phyloP scores from a whole-genome alignment of 2,329 filamentous ascomycete genomes.

The Cladophialophora bantiana region DNA sequence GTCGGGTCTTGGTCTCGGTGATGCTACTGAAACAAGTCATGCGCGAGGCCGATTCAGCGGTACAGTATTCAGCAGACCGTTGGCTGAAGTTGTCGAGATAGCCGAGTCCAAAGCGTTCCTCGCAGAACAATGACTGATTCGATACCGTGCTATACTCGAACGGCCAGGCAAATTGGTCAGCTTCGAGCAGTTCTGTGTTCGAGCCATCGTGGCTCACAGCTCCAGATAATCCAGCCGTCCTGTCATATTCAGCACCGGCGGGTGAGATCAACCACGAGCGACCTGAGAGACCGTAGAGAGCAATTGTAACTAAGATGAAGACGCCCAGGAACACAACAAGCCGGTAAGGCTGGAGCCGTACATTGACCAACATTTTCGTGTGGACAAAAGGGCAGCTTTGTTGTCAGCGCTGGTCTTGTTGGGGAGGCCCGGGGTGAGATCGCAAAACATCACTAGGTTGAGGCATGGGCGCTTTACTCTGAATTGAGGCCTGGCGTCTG shows the following conservation, averaged over 20 bases:
- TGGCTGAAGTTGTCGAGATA: neutral
- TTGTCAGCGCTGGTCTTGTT: neutral
- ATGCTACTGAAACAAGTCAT: conserved; percentile 2
- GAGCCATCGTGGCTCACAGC: neutral
- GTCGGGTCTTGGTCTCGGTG: conserved; percentile 1
- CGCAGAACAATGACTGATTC: neutral
- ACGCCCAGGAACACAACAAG: neutral
- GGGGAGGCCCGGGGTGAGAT: neutral
- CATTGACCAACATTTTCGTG: neutral
- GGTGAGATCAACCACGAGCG: neutral
- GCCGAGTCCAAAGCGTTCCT: neutral
- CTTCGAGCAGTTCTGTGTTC: neutral
- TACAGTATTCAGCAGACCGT: conserved; percentile 3
- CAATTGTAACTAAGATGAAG: neutral
- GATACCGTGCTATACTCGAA: neutral
- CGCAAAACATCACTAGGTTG: no score
- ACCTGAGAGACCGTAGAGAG: neutral
- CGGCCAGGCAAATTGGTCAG: neutral
- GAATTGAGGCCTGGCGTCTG: no score
- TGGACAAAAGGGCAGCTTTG: neutral
- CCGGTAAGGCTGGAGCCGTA: neutral
- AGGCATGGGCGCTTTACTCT: no score
- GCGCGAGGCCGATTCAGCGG: neutral
- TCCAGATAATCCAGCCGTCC: neutral
- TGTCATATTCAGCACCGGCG: neutral